Conservation (phyloP, 495 filamentous ascomycete species). For the Collariella sp. region DNA sequence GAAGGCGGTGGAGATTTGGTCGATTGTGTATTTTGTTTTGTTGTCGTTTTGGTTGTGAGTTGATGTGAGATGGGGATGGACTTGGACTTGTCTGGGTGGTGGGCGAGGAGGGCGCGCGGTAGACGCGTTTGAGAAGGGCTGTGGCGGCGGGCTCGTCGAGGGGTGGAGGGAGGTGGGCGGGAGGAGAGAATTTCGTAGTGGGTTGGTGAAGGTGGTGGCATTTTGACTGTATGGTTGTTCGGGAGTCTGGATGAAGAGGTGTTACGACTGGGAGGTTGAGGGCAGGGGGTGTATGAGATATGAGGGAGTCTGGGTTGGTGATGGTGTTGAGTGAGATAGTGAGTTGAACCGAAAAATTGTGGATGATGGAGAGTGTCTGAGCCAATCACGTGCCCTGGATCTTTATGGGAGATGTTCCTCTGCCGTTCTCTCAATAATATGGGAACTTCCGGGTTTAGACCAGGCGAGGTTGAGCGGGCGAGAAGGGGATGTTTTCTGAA, state of each 20-base stretch:
- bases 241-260: no score
- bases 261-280: not conserved
- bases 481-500: no score
- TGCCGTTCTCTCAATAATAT: not conserved
- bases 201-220: conserved; percentile 15
- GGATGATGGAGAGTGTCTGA: not conserved
- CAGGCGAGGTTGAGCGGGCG: no score
- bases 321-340: not conserved
- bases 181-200: conserved; percentile 41
- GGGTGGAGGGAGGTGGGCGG: conserved; percentile 22
- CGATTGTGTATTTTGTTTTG: conserved; percentile 43
- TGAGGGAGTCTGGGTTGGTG: no score
- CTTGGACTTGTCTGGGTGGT: conserved; percentile 77
- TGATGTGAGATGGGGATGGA: not conserved
- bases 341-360: not conserved
- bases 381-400: conserved; percentile 8
- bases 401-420: not conserved
- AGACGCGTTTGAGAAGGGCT: conserved; percentile 56
- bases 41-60: conserved; percentile 4
- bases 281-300: not conserved
- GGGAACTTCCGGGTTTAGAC: not conserved
- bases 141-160: conserved; percentile 9
- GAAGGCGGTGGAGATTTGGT: conserved; percentile 74
- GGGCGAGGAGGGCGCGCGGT: conserved; percentile 64
- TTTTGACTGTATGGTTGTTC: no score